Conservation (phyloP, 208 protist species). For the Vickermania ingenoplastis region DNA sequence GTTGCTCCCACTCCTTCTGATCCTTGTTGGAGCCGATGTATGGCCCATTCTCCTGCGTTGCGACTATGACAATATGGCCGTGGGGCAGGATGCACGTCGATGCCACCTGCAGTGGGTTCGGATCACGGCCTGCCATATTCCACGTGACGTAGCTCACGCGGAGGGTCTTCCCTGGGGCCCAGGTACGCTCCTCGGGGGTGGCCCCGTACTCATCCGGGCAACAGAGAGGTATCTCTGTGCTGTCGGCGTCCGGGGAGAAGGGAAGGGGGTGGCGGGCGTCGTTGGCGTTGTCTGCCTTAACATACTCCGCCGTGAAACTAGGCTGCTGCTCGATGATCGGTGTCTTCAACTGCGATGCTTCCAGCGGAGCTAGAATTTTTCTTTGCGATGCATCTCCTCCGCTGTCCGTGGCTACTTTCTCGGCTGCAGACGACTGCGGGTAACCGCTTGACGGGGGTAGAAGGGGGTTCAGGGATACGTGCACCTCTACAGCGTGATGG, state of each 20-base stretch:
- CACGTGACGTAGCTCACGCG: slow-evolving; percentile 71
- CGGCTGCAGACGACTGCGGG: too few relatives aligned
- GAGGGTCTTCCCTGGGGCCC: slow-evolving; percentile 56
- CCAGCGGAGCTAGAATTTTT: not conserved
- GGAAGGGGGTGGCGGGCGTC: slow-evolving; percentile 20
- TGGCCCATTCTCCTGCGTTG: slow-evolving; percentile 75
- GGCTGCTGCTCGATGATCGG: not conserved
- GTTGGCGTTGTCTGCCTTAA: slow-evolving; percentile 20
- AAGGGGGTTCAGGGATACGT: not conserved
- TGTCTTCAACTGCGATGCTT: not conserved
- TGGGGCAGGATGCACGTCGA: slow-evolving; percentile 62
- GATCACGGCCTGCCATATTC: slow-evolving; percentile 61
- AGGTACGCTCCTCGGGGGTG: slow-evolving; percentile 19
- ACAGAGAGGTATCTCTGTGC: slow-evolving; percentile 37
- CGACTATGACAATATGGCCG: slow-evolving; percentile 71
- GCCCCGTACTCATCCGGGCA: slow-evolving; percentile 30
- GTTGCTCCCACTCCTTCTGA: slow-evolving; percentile 38
- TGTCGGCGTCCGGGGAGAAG: slow-evolving; percentile 42
- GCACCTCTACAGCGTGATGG: not conserved
- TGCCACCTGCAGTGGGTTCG: slow-evolving; percentile 39
- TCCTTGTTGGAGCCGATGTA: slow-evolving; percentile 33
- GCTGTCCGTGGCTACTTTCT: too few relatives aligned
- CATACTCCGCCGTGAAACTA: not conserved
- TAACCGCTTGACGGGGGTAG: not conserved
- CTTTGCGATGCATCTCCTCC: too few relatives aligned